Evolutionary conservation across 352 stramenopile species (phyloP).

Genomic region (Pythium monospermum): DNA sequence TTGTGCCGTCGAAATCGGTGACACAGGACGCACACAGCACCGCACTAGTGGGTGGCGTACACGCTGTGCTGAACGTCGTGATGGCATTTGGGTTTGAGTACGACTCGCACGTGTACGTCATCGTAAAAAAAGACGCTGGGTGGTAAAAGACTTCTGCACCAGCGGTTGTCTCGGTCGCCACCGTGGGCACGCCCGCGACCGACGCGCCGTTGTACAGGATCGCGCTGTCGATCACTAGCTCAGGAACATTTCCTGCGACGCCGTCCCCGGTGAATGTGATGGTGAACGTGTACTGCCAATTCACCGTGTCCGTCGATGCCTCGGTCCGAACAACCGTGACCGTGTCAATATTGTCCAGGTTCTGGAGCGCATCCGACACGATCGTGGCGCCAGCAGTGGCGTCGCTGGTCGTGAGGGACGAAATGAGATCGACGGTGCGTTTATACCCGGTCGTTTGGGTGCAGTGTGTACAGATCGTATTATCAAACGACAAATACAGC

Average conservation of each 20-base stretch:
- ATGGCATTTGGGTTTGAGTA: constrained; percentile 76
- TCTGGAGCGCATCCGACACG: constrained; percentile 27
- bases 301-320: constrained; percentile 17
- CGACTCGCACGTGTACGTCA: constrained; percentile 72
- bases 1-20: constrained; percentile 58
- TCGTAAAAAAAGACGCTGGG: constrained; percentile 35
- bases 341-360: constrained; percentile 52
- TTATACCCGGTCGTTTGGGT: constrained; percentile 49
- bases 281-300: constrained; percentile 71
- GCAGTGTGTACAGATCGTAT: constrained; percentile 62
- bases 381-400: constrained; percentile 17
- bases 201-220: constrained; percentile 27
- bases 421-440: constrained; percentile 36
- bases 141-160: constrained; percentile 48
- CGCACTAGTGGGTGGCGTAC: constrained; percentile 25
- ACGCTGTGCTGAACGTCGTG: constrained; percentile 50
- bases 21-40: constrained; percentile 55
- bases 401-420: constrained; percentile 25
- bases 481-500: constrained; percentile 60
- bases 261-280: constrained; percentile 84
- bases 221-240: constrained; percentile 42
- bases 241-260: constrained; percentile 84
- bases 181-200: constrained; percentile 28
- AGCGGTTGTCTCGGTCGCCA: constrained; percentile 22
- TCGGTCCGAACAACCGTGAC: constrained; percentile 32